Percentiles rank a stretch among this genome's conserved stretches.
Conservation (phyloP, 108 stramenopile genomes). For the Chaetoceros tenuissimus region DNA sequence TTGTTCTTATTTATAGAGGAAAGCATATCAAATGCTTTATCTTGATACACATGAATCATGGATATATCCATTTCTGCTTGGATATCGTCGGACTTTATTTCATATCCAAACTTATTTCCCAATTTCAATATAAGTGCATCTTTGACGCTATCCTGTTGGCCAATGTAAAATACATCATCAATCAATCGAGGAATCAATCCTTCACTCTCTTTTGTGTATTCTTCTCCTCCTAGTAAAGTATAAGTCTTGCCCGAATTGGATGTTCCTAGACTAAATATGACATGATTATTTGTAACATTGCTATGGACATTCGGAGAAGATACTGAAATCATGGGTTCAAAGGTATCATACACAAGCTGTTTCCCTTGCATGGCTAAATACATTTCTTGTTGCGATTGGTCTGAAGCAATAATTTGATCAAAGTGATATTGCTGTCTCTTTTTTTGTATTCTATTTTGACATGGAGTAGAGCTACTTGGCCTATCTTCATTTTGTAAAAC, state of each 20-base stretch:
- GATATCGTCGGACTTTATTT: not conserved
- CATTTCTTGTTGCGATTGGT: constrained; percentile 4
- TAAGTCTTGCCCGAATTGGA: constrained; percentile 39
- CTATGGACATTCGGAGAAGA: not conserved
- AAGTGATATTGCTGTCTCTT: constrained; percentile 3
- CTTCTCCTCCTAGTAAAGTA: constrained; percentile 25
- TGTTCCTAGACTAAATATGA: constrained; percentile 34
- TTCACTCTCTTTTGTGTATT: constrained; percentile 13
- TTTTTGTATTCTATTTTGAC: too few relatives aligned
- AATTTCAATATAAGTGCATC: too few relatives aligned
- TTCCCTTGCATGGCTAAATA: constrained; percentile 1
- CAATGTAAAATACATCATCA: constrained; percentile 26
- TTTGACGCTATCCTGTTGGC: not conserved
- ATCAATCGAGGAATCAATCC: constrained; percentile 38
- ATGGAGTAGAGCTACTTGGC: too few relatives aligned
- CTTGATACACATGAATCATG: constrained; percentile 25
- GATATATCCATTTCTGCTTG: constrained; percentile 25
- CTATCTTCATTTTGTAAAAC: too few relatives aligned
- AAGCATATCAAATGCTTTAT: constrained; percentile 2
- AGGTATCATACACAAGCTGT: not conserved
- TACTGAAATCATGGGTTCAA: constrained; percentile 9
- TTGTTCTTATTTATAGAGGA: too few relatives aligned
- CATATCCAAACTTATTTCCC: not conserved
- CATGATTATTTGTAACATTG: constrained; percentile 10
- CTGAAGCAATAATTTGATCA: constrained; percentile 1